Percentiles rank a stretch among this genome's conserved stretches.
Evolutionary conservation across 331 rosid genomes (phyloP).

Genomic region (Rhamnella rubrinervis): DNA sequence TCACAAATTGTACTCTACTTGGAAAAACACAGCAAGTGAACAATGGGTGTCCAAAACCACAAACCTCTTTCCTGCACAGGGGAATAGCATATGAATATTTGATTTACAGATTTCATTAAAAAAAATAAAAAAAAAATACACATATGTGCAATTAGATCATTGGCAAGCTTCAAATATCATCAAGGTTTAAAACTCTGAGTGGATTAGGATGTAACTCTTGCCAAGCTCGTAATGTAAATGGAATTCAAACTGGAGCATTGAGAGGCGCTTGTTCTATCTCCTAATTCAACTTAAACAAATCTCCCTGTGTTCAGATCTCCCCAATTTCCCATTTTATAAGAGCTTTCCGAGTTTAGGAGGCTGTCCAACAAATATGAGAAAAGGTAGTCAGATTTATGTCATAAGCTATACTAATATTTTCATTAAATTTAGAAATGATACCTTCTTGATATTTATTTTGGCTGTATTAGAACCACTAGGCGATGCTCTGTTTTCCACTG

Average conservation of each 20-base stretch:
- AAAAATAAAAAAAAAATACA: slow-evolving; percentile 4
- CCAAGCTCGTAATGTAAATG: slow-evolving; percentile 36
- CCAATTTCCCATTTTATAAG: neutral
- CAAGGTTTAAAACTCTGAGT: neutral
- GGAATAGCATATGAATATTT: slow-evolving; percentile 33
- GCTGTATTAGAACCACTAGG: slow-evolving; percentile 40
- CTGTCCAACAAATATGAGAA: slow-evolving; percentile 4
- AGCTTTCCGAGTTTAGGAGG: slow-evolving; percentile 22
- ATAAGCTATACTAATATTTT: neutral
- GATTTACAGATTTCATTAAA: slow-evolving; percentile 31
- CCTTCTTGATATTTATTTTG: slow-evolving; percentile 59
- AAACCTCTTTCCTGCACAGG: slow-evolving; percentile 38
- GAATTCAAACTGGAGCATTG: slow-evolving; percentile 24
- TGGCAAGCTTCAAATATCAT: slow-evolving; percentile 27
- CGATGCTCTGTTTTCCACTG: slow-evolving; percentile 43
- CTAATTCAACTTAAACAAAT: neutral
- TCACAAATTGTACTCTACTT: slow-evolving; percentile 9
- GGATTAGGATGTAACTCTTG: neutral
- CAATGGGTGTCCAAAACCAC: too few species aligned
- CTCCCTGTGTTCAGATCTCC: neutral
- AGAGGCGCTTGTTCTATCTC: neutral
- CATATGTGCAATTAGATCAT: slow-evolving; percentile 28
- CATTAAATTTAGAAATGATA: slow-evolving; percentile 4
- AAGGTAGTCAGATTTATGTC: neutral
- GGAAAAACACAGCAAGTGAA: slow-evolving; percentile 22